phyloP scores from a whole-genome alignment of 1,139 yeast species.

The Saccharomycopsis crataegensis region DNA sequence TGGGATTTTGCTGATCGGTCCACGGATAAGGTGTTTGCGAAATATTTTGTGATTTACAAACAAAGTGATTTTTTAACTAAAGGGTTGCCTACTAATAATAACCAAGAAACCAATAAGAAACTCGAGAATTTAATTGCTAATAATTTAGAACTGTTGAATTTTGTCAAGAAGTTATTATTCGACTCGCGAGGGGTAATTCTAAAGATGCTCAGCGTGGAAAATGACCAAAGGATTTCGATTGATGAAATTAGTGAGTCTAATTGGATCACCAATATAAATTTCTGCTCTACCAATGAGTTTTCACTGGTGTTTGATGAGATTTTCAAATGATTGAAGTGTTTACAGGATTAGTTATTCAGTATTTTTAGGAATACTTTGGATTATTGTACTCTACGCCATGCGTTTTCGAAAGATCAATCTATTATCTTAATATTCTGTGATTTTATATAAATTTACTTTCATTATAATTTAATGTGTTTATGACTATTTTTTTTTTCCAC shows the following conservation, averaged over 20 bases:
- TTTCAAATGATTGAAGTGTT: too few relatives aligned
- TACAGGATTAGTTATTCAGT: too few relatives aligned
- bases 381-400: too few relatives aligned
- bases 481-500: background rate
- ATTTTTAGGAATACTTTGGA: too few relatives aligned
- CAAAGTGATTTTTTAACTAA: slow-evolving; percentile 11
- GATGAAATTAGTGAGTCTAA: slow-evolving; percentile 3
- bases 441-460: background rate
- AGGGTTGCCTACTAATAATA: slow-evolving; percentile 9
- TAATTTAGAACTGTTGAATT: slow-evolving; percentile 2
- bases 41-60: slow-evolving; percentile 1
- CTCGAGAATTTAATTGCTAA: slow-evolving; percentile 9
- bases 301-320: slow-evolving; percentile 5
- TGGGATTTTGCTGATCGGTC: slow-evolving; percentile 17
- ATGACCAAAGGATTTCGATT: background rate
- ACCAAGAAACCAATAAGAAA: slow-evolving; percentile 7
- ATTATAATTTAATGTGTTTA: background rate
- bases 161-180: slow-evolving; percentile 9
- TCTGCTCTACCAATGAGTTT: slow-evolving; percentile 10
- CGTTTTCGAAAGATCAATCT: too few relatives aligned
- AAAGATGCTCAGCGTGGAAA: slow-evolving; percentile 14
- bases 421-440: background rate
- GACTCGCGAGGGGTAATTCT: slow-evolving; percentile 7
- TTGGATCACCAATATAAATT: slow-evolving; percentile 15
- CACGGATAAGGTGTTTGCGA: slow-evolving; percentile 8